Evolutionary conservation across 2,329 filamentous ascomycete genomes (phyloP), one percentile per base, ranked within the genome.

Genomic region (Colletotrichum sp.): DNA sequence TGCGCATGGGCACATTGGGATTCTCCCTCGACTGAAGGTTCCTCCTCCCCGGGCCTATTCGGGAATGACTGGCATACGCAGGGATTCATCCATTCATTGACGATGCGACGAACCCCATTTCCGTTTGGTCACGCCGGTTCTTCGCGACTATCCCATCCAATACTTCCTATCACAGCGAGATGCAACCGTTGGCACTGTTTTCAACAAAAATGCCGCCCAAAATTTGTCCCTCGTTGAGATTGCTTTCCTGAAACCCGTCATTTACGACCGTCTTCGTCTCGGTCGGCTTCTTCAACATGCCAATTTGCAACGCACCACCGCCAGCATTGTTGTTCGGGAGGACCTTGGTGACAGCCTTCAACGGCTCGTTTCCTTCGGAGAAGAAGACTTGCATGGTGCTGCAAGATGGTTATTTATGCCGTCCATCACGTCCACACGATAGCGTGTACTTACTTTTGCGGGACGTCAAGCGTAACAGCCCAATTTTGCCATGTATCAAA

Each of bases 221-320:
- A 28, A 90, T 84, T 34, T 91, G 79, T 2, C 89, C 89, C 80
- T 91, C 90, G 78, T 90, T 80, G 70, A 91, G 86, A 16, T 83
- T 85, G 16, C 82, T 79, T 75, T 85, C 83, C 80, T 91, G 90
- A 78, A 84, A 86, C 3, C 88, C 90, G 52, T 86, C 80, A 78
- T 86, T 86, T 43, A 84, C 85, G 36, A 90, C 85, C 76, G 90
- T 87, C 64, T 79, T 81, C 32, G 82, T 83, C 30, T 81, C 77
- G 58, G 88, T 86, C 5, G 89, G 87, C 85, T 92, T 92, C 87
- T 93, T 93, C 71, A 93, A 84, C 2, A 92, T 81, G 57, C 92
- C 92, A 67, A 93, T 88, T 80, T 93, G 91, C 81, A 88, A 92
- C 80, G 92, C 90, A 32, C 92, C 91, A 67, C 88, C 87, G 5